Evolutionary conservation across 75 land plant species (phyloP), one percentile per base, ranked within the genome.

Genomic region (Pseudotsuga menziesii): DNA sequence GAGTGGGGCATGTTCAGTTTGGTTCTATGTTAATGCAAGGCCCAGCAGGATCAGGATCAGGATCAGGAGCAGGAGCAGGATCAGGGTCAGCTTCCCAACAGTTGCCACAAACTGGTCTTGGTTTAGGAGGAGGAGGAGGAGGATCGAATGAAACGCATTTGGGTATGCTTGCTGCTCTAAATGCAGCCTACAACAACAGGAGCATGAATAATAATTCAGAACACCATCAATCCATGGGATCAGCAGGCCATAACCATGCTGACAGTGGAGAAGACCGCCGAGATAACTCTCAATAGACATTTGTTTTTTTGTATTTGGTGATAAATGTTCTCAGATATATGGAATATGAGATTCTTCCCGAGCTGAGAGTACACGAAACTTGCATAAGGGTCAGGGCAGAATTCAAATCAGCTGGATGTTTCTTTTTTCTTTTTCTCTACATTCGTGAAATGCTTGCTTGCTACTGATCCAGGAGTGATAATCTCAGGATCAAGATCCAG

Each of bases 91-190:
- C 69, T 57, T 84, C 86, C 15, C 78, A 64, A 85, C 57, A 78
- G 39, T 64, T 84, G 39, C 86, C 73, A 35, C 86, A 77, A 2
- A 69, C 72, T n/a, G 72, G 72, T 1, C 54, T 69, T 26, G 85
- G 83, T 1, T 71, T 72, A 22, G 85, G 82, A 25, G 78, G 67
- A 57, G 66, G 74, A 57, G 67, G 74, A 57, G 67, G 83, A 72
- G 52, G 61, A 75, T 35, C 84, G 7, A 64, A 35, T 64, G 91
- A 88, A 56, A 59, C 83, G 35, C 90, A 92, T 77, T 80, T 92
- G 70, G 95, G 95, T 20, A 91, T 92, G 95, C 72, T 92, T 72
- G 95, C 95, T 0, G 93, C 93, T 4, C 82, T 92, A 2, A 93
- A 93, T 76, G 89, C 94, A 0, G 85, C 82, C 60, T 82, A 78